A percentile compares a stretch with the other conserved stretches of the same genome.
Conservation (phyloP, 371 early-diverging fungal species). For the Mortierella sp. region DNA sequence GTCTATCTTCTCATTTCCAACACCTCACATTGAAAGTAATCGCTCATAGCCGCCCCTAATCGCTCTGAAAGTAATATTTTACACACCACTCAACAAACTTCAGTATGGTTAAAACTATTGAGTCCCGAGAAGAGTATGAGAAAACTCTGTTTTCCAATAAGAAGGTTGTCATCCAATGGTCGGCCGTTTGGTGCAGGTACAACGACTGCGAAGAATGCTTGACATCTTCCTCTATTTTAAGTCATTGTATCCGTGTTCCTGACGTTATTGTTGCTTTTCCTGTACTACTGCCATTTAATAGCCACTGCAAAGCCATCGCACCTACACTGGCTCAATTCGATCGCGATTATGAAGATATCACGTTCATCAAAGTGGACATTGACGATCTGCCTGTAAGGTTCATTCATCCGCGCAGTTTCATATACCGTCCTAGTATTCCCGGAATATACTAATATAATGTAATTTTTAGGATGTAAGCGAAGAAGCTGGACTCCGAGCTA, state of each 20-base stretch:
- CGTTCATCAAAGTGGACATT: constrained; percentile 86
- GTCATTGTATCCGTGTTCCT: neutral
- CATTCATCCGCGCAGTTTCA: neutral
- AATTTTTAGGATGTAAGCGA: constrained; percentile 73
- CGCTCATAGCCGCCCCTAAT: neutral
- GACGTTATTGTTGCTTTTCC: neutral
- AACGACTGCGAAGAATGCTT: neutral
- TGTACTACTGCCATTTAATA: constrained; percentile 9
- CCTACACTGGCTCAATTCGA: constrained; percentile 77
- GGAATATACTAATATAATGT: neutral
- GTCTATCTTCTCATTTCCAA: too few relatives aligned
- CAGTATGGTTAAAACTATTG: constrained; percentile 8
- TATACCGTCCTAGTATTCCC: neutral
- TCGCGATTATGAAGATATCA: constrained; percentile 59
- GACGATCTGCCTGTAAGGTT: constrained; percentile 67
- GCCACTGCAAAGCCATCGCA: constrained; percentile 90
- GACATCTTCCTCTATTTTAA: neutral
- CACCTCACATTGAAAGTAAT: too few relatives aligned
- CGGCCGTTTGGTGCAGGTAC: constrained; percentile 55
- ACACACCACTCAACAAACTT: neutral
- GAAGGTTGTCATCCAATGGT: constrained; percentile 46
- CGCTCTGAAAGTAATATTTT: neutral
- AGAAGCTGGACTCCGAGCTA: constrained; percentile 76
- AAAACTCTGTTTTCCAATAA: neutral
- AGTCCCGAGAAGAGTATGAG: constrained; percentile 1